A percentile compares a stretch with the other conserved stretches of the same genome.
phyloP scores from a whole-genome alignment of 2,329 filamentous ascomycete species.

The Emericellopsis atlantica region DNA sequence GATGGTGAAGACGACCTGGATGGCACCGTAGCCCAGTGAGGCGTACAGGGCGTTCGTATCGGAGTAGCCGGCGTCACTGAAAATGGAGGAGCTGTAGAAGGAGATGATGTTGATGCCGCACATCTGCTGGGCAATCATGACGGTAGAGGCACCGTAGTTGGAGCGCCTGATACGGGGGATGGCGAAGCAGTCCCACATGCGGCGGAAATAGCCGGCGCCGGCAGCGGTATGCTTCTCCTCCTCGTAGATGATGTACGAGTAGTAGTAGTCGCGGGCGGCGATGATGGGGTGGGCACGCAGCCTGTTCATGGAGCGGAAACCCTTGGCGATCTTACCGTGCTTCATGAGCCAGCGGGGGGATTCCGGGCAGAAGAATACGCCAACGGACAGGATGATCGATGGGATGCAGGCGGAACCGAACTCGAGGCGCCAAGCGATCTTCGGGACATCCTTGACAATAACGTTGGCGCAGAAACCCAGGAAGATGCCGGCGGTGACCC shows the following conservation, averaged over 20 bases:
- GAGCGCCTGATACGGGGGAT: constrained; percentile 57
- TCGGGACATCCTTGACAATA: constrained; percentile 36
- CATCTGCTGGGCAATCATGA: constrained; percentile 67
- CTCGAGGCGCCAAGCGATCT: constrained; percentile 44
- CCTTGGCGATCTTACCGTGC: constrained; percentile 42
- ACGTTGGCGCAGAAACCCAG: constrained; percentile 36
- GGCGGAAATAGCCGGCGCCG: constrained; percentile 15
- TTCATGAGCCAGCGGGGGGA: constrained; percentile 53
- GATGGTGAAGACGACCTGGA: constrained; percentile 27
- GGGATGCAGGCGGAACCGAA: constrained; percentile 42
- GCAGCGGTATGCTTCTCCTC: constrained; percentile 14
- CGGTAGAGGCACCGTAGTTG: constrained; percentile 60
- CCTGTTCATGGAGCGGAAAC: constrained; percentile 34
- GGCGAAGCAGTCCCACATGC: constrained; percentile 44
- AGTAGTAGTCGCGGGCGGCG: constrained; percentile 44
- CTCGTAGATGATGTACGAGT: constrained; percentile 23
- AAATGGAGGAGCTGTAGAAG: constrained; percentile 54
- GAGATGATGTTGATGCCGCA: constrained; percentile 42
- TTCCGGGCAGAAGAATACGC: constrained; percentile 51
- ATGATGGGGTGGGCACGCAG: constrained; percentile 40
- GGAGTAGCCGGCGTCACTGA: constrained; percentile 38
- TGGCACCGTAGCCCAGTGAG: constrained; percentile 29
- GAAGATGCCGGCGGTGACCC: constrained; percentile 21
- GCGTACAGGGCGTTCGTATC: constrained; percentile 33
- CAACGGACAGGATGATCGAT: constrained; percentile 33